Percentiles rank a stretch among this genome's conserved stretches.
These are phyloP conservation scores for Candida patagonica DNA, from an alignment of 805 yeast species.

Conservation along the genomic window DNA sequence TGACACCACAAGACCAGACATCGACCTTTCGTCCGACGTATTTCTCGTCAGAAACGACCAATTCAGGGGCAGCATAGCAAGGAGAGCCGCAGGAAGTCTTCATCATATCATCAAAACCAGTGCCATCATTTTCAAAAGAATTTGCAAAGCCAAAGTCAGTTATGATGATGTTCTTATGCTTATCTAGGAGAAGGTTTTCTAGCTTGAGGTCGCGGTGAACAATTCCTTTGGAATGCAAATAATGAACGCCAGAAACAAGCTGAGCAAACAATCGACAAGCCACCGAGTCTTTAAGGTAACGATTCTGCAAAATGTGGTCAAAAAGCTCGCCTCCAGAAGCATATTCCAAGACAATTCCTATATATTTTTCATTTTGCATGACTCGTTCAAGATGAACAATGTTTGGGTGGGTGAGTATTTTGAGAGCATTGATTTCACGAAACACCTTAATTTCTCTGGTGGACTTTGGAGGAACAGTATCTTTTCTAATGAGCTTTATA, in stretches of 20 bases:
- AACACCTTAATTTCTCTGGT: slow-evolving; percentile 84
- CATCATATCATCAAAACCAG: slow-evolving; percentile 56
- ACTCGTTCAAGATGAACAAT: slow-evolving; percentile 89
- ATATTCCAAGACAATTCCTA: slow-evolving; percentile 92
- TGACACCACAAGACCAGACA: slow-evolving; percentile 95
- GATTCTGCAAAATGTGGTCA: slow-evolving; percentile 80
- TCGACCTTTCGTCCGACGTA: slow-evolving; percentile 92
- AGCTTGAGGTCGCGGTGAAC: slow-evolving; percentile 72
- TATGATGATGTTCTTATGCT: slow-evolving; percentile 75
- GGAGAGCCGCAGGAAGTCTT: slow-evolving; percentile 95
- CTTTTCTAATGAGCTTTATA: slow-evolving; percentile 82
- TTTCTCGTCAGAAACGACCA: slow-evolving; percentile 77
- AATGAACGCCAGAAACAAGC: slow-evolving; percentile 85
- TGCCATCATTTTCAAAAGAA: slow-evolving; percentile 40
- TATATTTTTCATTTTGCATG: slow-evolving; percentile 84
- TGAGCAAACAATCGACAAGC: slow-evolving; percentile 91
- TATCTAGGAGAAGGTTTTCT: slow-evolving; percentile 69
- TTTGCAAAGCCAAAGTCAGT: slow-evolving; percentile 96
- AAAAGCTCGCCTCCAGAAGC: slow-evolving; percentile 97
- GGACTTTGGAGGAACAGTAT: slow-evolving; percentile 75
- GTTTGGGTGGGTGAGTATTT: slow-evolving; percentile 77
- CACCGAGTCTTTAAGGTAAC: slow-evolving; percentile 74
- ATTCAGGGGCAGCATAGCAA: slow-evolving; percentile 97
- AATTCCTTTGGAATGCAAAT: slow-evolving; percentile 72
- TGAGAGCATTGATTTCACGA: slow-evolving; percentile 85